Evolutionary conservation across 2,329 filamentous ascomycete species (phyloP).

Genomic region (Torrubiellomyces zombiae): DNA sequence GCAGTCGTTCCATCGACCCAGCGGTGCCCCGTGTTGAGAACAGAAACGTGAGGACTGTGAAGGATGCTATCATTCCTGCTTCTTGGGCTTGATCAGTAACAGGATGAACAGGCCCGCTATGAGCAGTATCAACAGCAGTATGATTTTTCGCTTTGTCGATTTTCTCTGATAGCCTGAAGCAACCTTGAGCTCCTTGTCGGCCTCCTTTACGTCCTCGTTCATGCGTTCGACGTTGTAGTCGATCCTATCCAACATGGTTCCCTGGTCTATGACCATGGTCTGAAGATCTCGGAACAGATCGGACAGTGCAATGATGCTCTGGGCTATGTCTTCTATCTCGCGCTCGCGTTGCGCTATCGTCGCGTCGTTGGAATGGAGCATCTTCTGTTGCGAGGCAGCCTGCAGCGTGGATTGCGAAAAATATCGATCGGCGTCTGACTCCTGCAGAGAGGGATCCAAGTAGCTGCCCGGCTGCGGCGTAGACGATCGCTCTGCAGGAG

Average conservation of each 20-base stretch:
- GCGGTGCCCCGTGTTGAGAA: too few species aligned
- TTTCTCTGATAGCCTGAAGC: conserved; percentile 79
- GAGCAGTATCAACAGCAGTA: conserved; percentile 70
- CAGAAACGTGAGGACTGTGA: too few species aligned
- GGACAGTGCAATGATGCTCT: conserved; percentile 91
- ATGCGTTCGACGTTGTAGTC: conserved; percentile 98
- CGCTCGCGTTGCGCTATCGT: conserved; percentile 82
- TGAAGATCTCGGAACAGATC: conserved; percentile 96
- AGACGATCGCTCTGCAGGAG: conserved; percentile 32
- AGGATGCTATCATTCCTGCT: conserved; percentile 13
- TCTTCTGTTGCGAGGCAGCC: conserved; percentile 53
- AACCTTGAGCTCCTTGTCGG: conserved; percentile 80
- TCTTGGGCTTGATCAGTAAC: conserved; percentile 63
- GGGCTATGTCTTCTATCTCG: conserved; percentile 95
- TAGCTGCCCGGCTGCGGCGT: conserved; percentile 40
- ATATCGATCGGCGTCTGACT: conserved; percentile 83
- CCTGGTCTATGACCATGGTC: conserved; percentile 85
- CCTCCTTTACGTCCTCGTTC: conserved; percentile 81
- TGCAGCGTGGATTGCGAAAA: conserved; percentile 83
- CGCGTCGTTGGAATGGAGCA: conserved; percentile 60
- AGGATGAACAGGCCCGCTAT: conserved; percentile 79
- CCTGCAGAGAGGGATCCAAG: conserved; percentile 72
- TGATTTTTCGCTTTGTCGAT: conserved; percentile 81
- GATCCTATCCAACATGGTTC: conserved; percentile 81
- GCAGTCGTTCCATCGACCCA: too few species aligned